Evolutionary conservation across 257 asterid species (phyloP).

Genomic region (Petrea volubilis): DNA sequence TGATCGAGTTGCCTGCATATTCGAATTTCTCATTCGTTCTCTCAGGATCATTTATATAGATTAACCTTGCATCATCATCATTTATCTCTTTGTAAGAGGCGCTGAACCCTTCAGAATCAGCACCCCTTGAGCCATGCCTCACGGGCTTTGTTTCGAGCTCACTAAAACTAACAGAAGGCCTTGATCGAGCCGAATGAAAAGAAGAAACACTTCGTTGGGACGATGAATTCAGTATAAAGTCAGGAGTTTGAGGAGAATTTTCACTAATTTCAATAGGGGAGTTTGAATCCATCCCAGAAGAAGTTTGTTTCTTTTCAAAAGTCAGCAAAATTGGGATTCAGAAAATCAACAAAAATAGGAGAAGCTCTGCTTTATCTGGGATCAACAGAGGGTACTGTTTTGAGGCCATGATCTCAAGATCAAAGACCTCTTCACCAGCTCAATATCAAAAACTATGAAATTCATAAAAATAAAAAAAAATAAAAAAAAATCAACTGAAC

Average conservation of each 20-base stretch:
- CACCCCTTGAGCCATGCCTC: slow-evolving; percentile 60
- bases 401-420: slow-evolving; percentile 46
- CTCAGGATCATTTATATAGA: slow-evolving; percentile 59
- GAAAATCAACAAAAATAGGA: slow-evolving; percentile 35
- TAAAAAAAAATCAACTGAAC: no score
- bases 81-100: slow-evolving; percentile 64
- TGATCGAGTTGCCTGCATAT: slow-evolving; percentile 59
- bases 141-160: slow-evolving; percentile 48
- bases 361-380: neutral
- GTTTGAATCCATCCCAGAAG: slow-evolving; percentile 43
- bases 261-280: slow-evolving; percentile 34
- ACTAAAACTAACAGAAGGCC: slow-evolving; percentile 39
- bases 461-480: no score
- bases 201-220: slow-evolving; percentile 51
- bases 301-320: no score
- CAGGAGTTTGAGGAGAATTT: slow-evolving; percentile 25
- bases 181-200: slow-evolving; percentile 41
- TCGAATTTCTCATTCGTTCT: slow-evolving; percentile 59
- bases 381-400: slow-evolving; percentile 26
- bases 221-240: slow-evolving; percentile 35
- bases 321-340: slow-evolving; percentile 20
- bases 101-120: slow-evolving; percentile 58
- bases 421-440: slow-evolving; percentile 33
- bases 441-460: slow-evolving; percentile 23
- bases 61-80: slow-evolving; percentile 69